Evolutionary conservation across 306 rosid species (phyloP), one percentile per base, ranked within the genome.

Genomic region (Lablab purpureus): DNA sequence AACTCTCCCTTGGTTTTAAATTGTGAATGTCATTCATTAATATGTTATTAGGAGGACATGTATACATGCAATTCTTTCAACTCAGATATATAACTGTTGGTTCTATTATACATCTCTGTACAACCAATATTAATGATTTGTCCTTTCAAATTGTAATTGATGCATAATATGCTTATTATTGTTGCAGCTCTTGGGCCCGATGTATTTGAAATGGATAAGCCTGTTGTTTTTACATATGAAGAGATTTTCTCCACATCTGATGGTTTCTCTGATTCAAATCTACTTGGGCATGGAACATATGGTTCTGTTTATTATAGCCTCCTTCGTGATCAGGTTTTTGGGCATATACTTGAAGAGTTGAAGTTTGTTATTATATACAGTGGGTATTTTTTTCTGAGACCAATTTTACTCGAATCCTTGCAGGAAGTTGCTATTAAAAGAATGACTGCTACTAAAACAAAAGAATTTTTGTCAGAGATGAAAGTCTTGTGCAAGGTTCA

Each of bases 401-500:
- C 74, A 49, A 65, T 63, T 77, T 56, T 74, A 27, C 76, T 87
- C 84, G 23, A 68, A 37, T 83, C 60, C 46, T 75, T 85, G 14
- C 71, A 96, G 99, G 99, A 96, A 84, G 99, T 96, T 85, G 98
- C 99, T 49, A 83, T 96, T 64, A 96, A 96, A 86, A 89, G 92
- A 90, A 96, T 96, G 99, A 96, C 96, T 22, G 92, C 96, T 22
- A 93, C 94, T 50, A 96, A 96, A 85, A 90, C 96, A 58, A 96
- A 88, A 82, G 99, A 96, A 72, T 96, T 96, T 81, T 75, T 91
- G 80, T 88, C 92, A 12, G 99, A 93, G 86, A 81, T 96, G 91
- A 96, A 93, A 89, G 98, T 96, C 77, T 80, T 96, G 11, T 90
- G 99, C 92, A 96, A 89, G 90, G 98, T 89, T 83, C 99, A 96